Conservation (phyloP, 306 rosid species). For the Cyamopsis tetragonoloba region DNA sequence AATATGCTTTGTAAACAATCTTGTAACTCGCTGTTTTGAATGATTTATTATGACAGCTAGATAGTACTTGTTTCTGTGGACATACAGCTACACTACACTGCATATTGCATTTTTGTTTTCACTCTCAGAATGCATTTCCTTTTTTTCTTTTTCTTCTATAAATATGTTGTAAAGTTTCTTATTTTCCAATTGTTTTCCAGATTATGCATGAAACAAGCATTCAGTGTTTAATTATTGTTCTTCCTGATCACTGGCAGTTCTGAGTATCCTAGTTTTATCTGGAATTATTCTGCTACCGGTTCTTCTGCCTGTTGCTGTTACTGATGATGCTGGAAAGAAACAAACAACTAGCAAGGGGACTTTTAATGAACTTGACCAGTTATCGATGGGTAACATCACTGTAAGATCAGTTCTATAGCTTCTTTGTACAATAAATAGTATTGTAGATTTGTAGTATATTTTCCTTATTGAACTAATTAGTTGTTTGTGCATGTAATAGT, state of each 20-base stretch:
- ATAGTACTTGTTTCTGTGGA: not conserved
- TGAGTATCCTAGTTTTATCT: conserved; percentile 60
- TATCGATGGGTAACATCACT: conserved; percentile 65
- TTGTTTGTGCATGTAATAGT: not conserved
- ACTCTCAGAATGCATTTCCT: not conserved
- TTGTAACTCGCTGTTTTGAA: conserved; percentile 1
- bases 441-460: not conserved
- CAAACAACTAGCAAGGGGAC: conserved; percentile 44
- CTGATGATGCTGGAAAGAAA: conserved; percentile 35
- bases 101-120: not conserved
- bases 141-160: not conserved
- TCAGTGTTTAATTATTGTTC: conserved; percentile 13
- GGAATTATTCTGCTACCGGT: conserved; percentile 75
- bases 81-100: not conserved
- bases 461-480: not conserved
- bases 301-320: conserved; percentile 75
- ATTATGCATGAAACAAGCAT: not conserved
- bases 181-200: conserved; percentile 5
- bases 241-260: conserved; percentile 46
- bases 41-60: not conserved
- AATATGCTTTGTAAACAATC: not conserved
- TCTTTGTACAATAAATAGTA: not conserved
- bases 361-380: conserved; percentile 62
- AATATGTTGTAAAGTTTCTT: not conserved
- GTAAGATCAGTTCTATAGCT: conserved; percentile 31